These are phyloP conservation scores for Tricholoma flavovirens DNA, from an alignment of 768 basidiomycete genomes.

Conservation along the genomic window DNA sequence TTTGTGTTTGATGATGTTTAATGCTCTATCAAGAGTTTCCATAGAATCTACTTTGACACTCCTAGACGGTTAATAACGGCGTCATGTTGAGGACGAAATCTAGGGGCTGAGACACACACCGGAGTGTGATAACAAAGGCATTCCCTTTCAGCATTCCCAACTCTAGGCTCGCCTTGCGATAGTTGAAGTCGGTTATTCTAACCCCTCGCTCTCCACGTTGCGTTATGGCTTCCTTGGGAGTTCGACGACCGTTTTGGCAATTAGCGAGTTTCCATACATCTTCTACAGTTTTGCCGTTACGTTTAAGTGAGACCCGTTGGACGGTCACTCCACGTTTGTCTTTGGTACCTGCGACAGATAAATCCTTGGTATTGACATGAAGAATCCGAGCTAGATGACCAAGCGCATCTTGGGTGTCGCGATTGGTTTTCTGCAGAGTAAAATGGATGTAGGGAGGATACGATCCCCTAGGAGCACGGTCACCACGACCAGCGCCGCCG, in stretches of 20 bases:
- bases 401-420: conserved; percentile 94
- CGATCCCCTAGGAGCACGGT: conserved; percentile 50
- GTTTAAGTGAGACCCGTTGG: conserved; percentile 79
- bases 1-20: conserved; percentile 70
- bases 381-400: conserved; percentile 71
- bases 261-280: conserved; percentile 84
- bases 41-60: conserved; percentile 77
- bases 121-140: conserved; percentile 87
- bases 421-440: conserved; percentile 94
- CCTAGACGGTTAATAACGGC: conserved; percentile 33
- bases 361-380: conserved; percentile 72
- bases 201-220: conserved; percentile 87
- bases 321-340: conserved; percentile 97
- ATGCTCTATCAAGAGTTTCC: conserved; percentile 66
- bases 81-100: background rate
- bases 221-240: conserved; percentile 49
- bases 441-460: conserved; percentile 93
- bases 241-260: conserved; percentile 52
- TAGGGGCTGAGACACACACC: conserved; percentile 41
- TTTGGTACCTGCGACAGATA: conserved; percentile 92
- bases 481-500: conserved; percentile 24
- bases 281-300: conserved; percentile 72
- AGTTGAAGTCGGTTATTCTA: conserved; percentile 82
- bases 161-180: conserved; percentile 77
- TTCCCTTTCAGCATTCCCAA: conserved; percentile 97